Percentiles rank a stretch among this genome's conserved stretches.
Evolutionary conservation across 140 eudicot genomes (phyloP).

Genomic region (Senecio squalidus): DNA sequence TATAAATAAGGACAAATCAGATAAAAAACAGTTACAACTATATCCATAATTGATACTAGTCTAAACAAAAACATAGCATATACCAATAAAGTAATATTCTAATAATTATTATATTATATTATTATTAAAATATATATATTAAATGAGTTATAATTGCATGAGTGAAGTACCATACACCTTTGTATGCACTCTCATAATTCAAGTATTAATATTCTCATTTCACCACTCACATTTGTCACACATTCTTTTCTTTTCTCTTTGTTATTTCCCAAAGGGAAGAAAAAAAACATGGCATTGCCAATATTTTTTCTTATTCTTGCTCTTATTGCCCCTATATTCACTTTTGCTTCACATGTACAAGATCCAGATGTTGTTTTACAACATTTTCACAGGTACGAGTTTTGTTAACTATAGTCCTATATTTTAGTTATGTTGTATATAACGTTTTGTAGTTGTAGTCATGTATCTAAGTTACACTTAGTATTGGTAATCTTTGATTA

Average conservation of each 20-base stretch:
- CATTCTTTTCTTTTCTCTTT: conserved; percentile 14
- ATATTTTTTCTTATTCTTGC: conserved; percentile 26
- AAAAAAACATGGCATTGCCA: conserved; percentile 25
- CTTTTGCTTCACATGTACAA: conserved; percentile 48
- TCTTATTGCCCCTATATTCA: conserved; percentile 34
- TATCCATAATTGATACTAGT: conserved; percentile 4
- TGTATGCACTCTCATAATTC: conserved; percentile 32
- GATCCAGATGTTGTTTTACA: conserved; percentile 64
- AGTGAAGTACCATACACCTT: conserved; percentile 34
- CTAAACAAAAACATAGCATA: conserved; percentile 3
- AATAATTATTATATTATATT: neutral
- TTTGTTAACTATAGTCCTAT: too few relatives aligned
- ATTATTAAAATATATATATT: neutral
- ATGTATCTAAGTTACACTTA: too few relatives aligned
- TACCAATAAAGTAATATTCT: neutral
- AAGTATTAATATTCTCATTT: conserved; percentile 35
- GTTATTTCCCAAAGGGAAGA: conserved; percentile 14
- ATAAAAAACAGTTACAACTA: conserved; percentile 5
- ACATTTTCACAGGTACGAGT: conserved; percentile 56
- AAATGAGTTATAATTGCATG: conserved; percentile 36
- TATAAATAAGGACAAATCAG: conserved; percentile 13
- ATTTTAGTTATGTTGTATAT: too few relatives aligned
- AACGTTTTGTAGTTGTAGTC: too few relatives aligned
- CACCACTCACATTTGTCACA: conserved; percentile 20
- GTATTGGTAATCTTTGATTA: too few relatives aligned